A percentile compares a stretch with the other conserved stretches of the same genome.
phyloP scores from a whole-genome alignment of 176 grass and related monocot species.

The Chrysopogon serrulatus region DNA sequence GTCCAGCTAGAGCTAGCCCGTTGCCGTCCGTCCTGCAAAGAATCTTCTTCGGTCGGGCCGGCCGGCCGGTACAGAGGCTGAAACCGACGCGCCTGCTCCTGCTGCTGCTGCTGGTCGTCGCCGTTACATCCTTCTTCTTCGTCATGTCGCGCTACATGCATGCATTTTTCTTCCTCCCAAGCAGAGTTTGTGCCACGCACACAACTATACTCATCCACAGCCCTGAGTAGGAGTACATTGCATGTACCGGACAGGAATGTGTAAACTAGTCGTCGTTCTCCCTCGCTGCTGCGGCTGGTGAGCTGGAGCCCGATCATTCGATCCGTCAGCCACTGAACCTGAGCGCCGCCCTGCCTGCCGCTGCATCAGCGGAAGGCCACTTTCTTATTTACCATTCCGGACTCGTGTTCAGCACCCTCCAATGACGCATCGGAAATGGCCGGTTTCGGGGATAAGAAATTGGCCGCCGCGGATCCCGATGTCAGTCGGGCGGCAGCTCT shows the following conservation, averaged over 20 bases:
- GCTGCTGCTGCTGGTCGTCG: no score
- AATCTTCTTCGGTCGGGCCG: conserved; percentile 11
- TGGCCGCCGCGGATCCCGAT: conserved; percentile 29
- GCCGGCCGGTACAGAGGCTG: not conserved
- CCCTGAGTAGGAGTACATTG: not conserved
- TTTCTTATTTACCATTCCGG: not conserved
- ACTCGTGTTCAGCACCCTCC: not conserved
- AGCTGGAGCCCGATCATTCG: conserved; percentile 24
- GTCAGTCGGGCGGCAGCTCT: conserved; percentile 10
- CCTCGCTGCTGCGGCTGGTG: not conserved
- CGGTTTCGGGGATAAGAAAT: conserved; percentile 2
- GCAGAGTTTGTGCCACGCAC: not conserved
- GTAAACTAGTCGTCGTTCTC: not conserved
- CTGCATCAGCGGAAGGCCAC: not conserved
- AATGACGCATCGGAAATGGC: not conserved
- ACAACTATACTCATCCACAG: not conserved
- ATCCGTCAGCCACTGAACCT: conserved; percentile 28
- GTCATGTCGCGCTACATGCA: not conserved
- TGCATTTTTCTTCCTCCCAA: not conserved
- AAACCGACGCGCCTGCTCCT: not conserved
- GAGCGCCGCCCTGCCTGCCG: conserved; percentile 10
- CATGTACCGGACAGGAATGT: not conserved
- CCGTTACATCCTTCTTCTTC: not conserved
- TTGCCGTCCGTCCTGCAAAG: not conserved
- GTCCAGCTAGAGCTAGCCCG: not conserved